These are phyloP conservation scores for Athelia sp. DNA, from an alignment of 1,284 basidiomycete species.

Conservation along the genomic window DNA sequence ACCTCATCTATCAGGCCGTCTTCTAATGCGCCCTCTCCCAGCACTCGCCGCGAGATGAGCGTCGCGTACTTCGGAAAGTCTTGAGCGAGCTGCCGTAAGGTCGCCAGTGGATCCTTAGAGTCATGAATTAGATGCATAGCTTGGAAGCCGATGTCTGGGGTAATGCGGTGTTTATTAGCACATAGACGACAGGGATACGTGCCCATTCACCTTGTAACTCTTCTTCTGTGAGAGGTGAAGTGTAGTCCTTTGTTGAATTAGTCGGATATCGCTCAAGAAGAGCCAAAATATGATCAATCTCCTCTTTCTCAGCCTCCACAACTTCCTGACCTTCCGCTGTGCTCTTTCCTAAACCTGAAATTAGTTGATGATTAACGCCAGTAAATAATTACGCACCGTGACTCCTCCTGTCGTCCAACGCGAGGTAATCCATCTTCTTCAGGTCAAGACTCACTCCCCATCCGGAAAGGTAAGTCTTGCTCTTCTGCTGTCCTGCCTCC, in stretches of 20 bases:
- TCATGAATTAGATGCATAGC: constrained; percentile 69
- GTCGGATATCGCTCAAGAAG: constrained; percentile 56
- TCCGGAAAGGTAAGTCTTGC: constrained; percentile 63
- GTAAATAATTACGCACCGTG: neutral
- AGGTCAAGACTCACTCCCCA: constrained; percentile 91
- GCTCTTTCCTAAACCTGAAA: too few species aligned
- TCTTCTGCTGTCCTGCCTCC: constrained; percentile 19
- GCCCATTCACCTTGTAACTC: constrained; percentile 51
- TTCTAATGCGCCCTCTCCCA: constrained; percentile 41
- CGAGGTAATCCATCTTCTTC: constrained; percentile 97
- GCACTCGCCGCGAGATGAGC: constrained; percentile 67
- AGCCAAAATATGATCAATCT: constrained; percentile 37
- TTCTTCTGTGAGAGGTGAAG: constrained; percentile 53
- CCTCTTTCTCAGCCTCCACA: constrained; percentile 18
- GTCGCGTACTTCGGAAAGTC: constrained; percentile 86
- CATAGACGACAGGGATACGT: constrained; percentile 1
- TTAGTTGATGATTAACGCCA: too few species aligned
- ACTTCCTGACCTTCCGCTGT: constrained; percentile 10
- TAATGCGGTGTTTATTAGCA: constrained; percentile 4
- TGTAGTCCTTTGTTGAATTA: constrained; percentile 42
- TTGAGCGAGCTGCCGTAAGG: constrained; percentile 72
- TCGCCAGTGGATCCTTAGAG: constrained; percentile 52
- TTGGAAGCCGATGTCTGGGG: constrained; percentile 67
- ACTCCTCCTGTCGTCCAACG: constrained; percentile 77
- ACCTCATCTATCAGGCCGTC: constrained; percentile 62